Evolutionary conservation across 805 yeast genomes (phyloP), one percentile per base, ranked within the genome.

Genomic region (Candida gorgasii): DNA sequence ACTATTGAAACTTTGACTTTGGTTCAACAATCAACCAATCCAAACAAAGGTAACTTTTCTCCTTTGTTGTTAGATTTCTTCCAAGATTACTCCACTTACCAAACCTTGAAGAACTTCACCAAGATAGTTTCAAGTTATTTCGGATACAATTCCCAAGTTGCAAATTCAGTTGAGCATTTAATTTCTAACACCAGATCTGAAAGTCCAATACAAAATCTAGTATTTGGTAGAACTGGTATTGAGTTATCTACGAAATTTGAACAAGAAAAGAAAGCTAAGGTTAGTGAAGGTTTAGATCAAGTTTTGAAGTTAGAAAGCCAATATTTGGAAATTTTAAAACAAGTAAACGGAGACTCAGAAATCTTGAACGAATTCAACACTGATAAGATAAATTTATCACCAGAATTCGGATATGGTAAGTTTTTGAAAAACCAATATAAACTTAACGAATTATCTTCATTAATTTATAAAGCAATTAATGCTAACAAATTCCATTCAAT

Each of bases 361-460:
- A 63, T 89, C 27, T 69, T 86, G 59, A 84, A 88, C 62, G 81
- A 82, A 42, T 77, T 63, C 50, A 53, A 73, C 13, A 69, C 75
- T 17, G 64, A 67, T 26, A 67, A 72, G 33, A 66, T 69, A 39
- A 78, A 79, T 3, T 40, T 45, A 11, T 63, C 65, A 24, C 98
- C 97, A 17, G 97, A 89, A 64, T 90, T 70, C 57, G 96, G 97
- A 7, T 87, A 77, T 52, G 98, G 98, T 62, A 67, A 78, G 19
- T 89, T 73, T 58, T 63, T 89, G 52, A 78, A 75, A 39, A 66
- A 67, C 28, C 76, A 79, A 52, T 80, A 80, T 51, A 73, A 76
- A 48, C 75, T 77, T 42, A 55, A 61, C 19, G 62, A 65, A 19
- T 69, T 84, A 49, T 52, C 76, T 12, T 55, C 62, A 8, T 56